phyloP scores from a whole-genome alignment of 2,329 filamentous ascomycete species.

The Daldinia eschscholtzii region DNA sequence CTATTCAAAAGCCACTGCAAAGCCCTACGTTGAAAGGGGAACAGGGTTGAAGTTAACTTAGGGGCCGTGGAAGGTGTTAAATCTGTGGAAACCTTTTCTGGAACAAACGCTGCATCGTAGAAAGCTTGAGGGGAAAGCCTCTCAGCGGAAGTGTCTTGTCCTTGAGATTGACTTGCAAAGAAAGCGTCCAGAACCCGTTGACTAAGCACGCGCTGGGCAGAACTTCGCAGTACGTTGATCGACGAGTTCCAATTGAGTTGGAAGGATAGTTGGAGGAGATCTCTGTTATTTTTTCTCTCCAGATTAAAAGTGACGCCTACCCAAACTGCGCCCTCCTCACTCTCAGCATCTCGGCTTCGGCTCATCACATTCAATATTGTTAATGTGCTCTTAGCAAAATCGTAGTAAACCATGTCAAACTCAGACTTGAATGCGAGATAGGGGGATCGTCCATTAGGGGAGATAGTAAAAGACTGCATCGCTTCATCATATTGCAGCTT shows the following conservation, averaged over 20 bases:
- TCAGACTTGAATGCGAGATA: slow-evolving; percentile 33
- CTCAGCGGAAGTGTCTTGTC: slow-evolving; percentile 43
- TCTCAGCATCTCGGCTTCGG: slow-evolving; percentile 33
- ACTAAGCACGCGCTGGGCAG: slow-evolving; percentile 52
- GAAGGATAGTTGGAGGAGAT: slow-evolving; percentile 53
- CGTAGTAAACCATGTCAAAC: slow-evolving; percentile 19
- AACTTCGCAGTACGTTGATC: slow-evolving; percentile 51
- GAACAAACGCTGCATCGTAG: slow-evolving; percentile 76
- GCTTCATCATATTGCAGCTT: slow-evolving; percentile 32
- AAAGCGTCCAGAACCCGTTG: slow-evolving; percentile 55
- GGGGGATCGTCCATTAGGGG: slow-evolving; percentile 23
- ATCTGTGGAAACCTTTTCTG: slow-evolving; percentile 59
- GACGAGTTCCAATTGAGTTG: slow-evolving; percentile 61
- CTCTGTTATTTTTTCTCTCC: slow-evolving; percentile 45
- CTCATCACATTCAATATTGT: slow-evolving; percentile 35
- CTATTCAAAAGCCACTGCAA: slow-evolving; percentile 77
- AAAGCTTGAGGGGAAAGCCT: slow-evolving; percentile 67
- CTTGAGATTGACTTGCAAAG: slow-evolving; percentile 40
- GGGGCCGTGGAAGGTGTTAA: slow-evolving; percentile 58
- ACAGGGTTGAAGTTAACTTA: slow-evolving; percentile 66
- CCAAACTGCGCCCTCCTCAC: slow-evolving; percentile 53
- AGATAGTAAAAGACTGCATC: slow-evolving; percentile 26
- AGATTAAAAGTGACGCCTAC: slow-evolving; percentile 51
- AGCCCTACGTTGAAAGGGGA: slow-evolving; percentile 78
- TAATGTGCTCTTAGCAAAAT: slow-evolving; percentile 24